phyloP scores from a whole-genome alignment of 495 filamentous ascomycete genomes.

The Hypoxylon subgilvum region DNA sequence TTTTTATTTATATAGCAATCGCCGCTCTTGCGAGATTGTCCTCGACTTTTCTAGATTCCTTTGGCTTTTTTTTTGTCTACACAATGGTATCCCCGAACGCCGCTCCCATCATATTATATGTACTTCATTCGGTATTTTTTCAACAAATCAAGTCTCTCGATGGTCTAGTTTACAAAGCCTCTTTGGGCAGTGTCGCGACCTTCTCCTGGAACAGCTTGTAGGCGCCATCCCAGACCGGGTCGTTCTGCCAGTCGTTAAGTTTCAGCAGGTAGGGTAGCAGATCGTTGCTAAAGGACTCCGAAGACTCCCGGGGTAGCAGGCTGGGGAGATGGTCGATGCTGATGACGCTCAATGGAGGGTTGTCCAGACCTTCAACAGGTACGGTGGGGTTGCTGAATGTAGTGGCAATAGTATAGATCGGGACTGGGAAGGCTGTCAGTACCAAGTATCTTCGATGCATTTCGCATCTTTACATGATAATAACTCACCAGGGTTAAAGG shows the following conservation, averaged over 20 bases:
- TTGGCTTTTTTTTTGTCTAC: conserved; percentile 25
- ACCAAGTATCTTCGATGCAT: not conserved
- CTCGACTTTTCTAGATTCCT: conserved; percentile 2
- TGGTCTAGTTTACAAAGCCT: conserved; percentile 45
- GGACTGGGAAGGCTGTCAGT: conserved; percentile 61
- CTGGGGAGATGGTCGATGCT: conserved; percentile 91
- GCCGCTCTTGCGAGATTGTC: conserved; percentile 13
- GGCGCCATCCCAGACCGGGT: conserved; percentile 81
- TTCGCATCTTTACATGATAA: conserved; percentile 43
- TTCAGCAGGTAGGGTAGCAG: conserved; percentile 79
- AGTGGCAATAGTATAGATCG: conserved; percentile 81
- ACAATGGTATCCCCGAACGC: conserved; percentile 25
- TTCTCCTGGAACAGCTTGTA: conserved; percentile 86
- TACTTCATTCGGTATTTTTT: not conserved
- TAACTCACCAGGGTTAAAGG: conserved; percentile 53
- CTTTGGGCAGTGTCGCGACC: conserved; percentile 72
- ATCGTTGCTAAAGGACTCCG: conserved; percentile 81
- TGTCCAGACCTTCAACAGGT: conserved; percentile 63
- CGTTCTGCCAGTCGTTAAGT: conserved; percentile 73
- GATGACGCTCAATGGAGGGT: conserved; percentile 74
- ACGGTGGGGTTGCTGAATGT: conserved; percentile 87
- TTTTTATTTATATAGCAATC: conserved; percentile 4
- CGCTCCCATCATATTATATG: not conserved
- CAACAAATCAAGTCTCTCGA: not conserved
- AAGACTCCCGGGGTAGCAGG: conserved; percentile 83